A percentile compares a stretch with the other conserved stretches of the same genome.
Conservation (phyloP, 352 stramenopile species). For the Phytopythium mirpurense region DNA sequence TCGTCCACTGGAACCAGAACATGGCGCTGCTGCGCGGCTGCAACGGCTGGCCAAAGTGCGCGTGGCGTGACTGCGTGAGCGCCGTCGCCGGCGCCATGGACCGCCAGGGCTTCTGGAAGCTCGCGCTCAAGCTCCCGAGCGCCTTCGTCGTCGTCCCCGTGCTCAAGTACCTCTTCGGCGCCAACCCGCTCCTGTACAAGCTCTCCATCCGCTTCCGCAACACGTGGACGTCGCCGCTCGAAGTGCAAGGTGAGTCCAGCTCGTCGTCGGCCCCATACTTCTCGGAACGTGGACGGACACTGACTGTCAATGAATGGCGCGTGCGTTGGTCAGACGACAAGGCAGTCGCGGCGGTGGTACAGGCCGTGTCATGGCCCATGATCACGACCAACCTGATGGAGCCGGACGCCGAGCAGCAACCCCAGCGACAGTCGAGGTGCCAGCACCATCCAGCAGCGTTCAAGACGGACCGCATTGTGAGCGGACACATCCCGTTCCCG, state of each 20-base stretch:
- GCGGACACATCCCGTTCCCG: conserved; percentile 27
- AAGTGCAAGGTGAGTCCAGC: conserved; percentile 16
- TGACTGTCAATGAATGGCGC: not conserved
- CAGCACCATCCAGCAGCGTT: conserved; percentile 12
- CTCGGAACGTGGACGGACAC: no score
- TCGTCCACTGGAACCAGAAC: conserved; percentile 21
- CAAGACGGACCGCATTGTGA: conserved; percentile 27
- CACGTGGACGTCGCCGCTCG: conserved; percentile 30
- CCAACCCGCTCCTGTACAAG: conserved; percentile 35
- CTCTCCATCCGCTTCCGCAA: conserved; percentile 27
- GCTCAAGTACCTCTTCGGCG: conserved; percentile 37
- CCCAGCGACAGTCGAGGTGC: conserved; percentile 15
- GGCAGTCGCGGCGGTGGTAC: conserved; percentile 21
- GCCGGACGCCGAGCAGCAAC: conserved; percentile 14
- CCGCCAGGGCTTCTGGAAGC: conserved; percentile 29
- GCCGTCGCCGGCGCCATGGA: conserved; percentile 27
- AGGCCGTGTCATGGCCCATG: conserved; percentile 23
- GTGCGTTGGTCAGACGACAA: conserved; percentile 22
- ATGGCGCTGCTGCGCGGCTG: conserved; percentile 22
- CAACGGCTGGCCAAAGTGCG: conserved; percentile 27
- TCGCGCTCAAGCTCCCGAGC: conserved; percentile 28
- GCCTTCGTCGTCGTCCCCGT: conserved; percentile 26
- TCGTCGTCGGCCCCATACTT: no score
- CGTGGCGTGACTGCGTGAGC: conserved; percentile 25
- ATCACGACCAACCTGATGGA: conserved; percentile 9